These are phyloP conservation scores for Candida hungchunana DNA, from an alignment of 805 yeast genomes.

Conservation along the genomic window DNA sequence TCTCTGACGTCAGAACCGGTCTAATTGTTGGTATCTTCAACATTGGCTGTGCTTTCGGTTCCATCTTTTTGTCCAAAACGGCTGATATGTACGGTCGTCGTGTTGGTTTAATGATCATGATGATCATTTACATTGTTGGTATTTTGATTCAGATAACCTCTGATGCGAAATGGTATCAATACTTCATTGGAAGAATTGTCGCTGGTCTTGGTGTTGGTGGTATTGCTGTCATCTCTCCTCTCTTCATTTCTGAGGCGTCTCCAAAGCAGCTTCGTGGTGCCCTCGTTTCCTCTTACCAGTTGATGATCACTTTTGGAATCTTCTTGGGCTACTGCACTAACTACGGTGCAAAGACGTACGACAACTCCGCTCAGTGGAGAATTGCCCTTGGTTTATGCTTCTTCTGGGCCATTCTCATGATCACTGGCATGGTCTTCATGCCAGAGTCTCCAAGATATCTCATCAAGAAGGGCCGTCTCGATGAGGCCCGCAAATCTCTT, in stretches of 20 bases:
- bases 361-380: conserved; percentile 76
- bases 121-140: conserved; percentile 64
- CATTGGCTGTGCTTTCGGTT: conserved; percentile 75
- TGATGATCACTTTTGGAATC: conserved; percentile 68
- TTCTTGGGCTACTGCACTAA: conserved; percentile 73
- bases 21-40: conserved; percentile 58
- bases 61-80: conserved; percentile 51
- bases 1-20: conserved; percentile 53
- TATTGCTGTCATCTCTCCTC: conserved; percentile 70
- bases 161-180: conserved; percentile 58
- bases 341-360: conserved; percentile 55
- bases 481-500: conserved; percentile 58
- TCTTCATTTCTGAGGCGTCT: conserved; percentile 66
- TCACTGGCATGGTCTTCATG: conserved; percentile 42
- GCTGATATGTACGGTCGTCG: conserved; percentile 68
- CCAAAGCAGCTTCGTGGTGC: conserved; percentile 72
- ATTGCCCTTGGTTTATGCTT: conserved; percentile 59
- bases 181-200: conserved; percentile 61
- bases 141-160: conserved; percentile 60
- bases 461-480: conserved; percentile 48
- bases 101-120: conserved; percentile 54
- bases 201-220: conserved; percentile 80
- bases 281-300: conserved; percentile 64
- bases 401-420: conserved; percentile 39
- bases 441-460: conserved; percentile 74